Evolutionary conservation across 2,329 filamentous ascomycete species (phyloP).

Genomic region (Cladobotryum protrusum): DNA sequence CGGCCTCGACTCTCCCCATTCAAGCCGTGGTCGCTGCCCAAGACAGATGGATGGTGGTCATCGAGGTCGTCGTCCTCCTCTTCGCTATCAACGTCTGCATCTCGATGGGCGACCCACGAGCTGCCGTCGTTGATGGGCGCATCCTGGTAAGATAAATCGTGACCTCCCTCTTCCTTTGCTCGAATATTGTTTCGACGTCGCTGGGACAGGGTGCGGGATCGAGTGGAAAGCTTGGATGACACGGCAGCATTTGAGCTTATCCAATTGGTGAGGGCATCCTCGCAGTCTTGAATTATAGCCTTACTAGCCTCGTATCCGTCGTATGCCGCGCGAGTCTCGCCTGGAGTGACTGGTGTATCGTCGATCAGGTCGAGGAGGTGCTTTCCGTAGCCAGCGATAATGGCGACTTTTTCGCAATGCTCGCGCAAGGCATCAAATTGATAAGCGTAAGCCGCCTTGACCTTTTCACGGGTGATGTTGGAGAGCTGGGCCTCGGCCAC

Average conservation of each 20-base stretch:
- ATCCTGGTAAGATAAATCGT: slow-evolving; percentile 81
- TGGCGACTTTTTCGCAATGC: slow-evolving; percentile 96
- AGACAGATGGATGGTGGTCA: slow-evolving; percentile 40
- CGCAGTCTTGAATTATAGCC: slow-evolving; percentile 98
- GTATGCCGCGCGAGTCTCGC: slow-evolving; percentile 91
- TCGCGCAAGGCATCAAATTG: slow-evolving; percentile 97
- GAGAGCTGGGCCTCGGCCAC: slow-evolving; percentile 97
- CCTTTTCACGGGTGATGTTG: slow-evolving; percentile 98
- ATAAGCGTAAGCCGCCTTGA: slow-evolving; percentile 96
- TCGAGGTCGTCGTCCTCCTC: slow-evolving; percentile 60
- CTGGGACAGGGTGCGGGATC: slow-evolving; percentile 81
- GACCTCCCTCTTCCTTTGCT: slow-evolving; percentile 60
- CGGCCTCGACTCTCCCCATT: slow-evolving; percentile 54
- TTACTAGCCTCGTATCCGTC: slow-evolving; percentile 98
- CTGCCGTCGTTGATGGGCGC: slow-evolving; percentile 70
- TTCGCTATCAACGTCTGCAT: slow-evolving; percentile 57
- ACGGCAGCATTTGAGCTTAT: slow-evolving; percentile 85
- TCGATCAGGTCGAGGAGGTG: slow-evolving; percentile 96
- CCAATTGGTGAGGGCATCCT: slow-evolving; percentile 97
- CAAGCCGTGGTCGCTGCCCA: slow-evolving; percentile 47
- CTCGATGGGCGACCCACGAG: slow-evolving; percentile 71
- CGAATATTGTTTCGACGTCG: slow-evolving; percentile 69
- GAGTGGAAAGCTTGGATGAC: slow-evolving; percentile 76
- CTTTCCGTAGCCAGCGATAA: slow-evolving; percentile 96
- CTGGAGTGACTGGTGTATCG: slow-evolving; percentile 92